Base-by-base conservation (phyloP, 2,329 filamentous ascomycete genomes). In the Septoria linicola region DNA sequence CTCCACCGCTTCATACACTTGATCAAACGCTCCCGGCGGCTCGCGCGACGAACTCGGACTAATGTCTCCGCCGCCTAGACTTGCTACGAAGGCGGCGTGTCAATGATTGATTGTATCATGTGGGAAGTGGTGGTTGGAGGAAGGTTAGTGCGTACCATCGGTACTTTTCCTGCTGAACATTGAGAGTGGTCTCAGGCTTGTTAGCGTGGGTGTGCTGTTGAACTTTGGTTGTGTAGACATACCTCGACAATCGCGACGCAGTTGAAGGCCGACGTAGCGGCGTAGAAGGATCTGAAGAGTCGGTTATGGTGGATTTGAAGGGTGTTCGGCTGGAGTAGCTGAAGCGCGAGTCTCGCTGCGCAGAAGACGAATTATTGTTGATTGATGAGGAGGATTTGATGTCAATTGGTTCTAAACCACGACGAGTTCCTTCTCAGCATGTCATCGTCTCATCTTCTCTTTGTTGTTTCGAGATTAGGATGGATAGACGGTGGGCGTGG, bases 121-220 rank as follows among this genome's bases (percentile, higher is more conserved):
- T n/a, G n/a, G n/a, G 27, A 30, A 30, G 27, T 13, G 27, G n/a
- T n/a, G 13, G 27, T 30, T 30, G 13, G 27, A 30, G 7, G 27
- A 30, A 13, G 27, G 27, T 30, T 30, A 30, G 7, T 7, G 7
- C 27, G 27, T 39, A 20, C 8, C 37, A 21, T 41, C 37, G 7
- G 37, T 41, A 41, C 37, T 41, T 17, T 21, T 41, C 20, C 37
- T 41, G 17, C 37, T 41, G 17, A 41, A 41, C 14, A 41, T 41
- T 8, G 17, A 21, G 7, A 41, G 21, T 2, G 37, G 37, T 21
- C 37, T n/a, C n/a, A n/a, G n/a, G n/a, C n/a, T n/a, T n/a, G n/a
- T n/a, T n/a, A n/a, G n/a, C n/a, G n/a, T n/a, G n/a, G n/a, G n/a
- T n/a, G n/a, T n/a, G n/a, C n/a, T n/a, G n/a, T n/a, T n/a, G n/a